Conservation (phyloP, 1,284 basidiomycete genomes). For the Heterobasidion occidentale region DNA sequence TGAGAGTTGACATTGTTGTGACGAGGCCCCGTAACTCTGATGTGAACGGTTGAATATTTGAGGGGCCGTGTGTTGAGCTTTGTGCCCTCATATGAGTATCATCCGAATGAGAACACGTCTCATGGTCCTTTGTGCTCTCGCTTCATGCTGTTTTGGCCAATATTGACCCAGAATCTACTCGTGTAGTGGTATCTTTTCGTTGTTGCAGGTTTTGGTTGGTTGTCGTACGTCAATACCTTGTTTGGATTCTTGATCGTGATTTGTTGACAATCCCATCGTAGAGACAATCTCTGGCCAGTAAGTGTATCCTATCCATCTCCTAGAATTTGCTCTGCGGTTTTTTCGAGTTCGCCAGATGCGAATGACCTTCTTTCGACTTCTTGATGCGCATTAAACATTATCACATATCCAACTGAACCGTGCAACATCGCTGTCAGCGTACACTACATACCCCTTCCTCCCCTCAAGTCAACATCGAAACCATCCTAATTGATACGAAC, state of each 20-base stretch:
- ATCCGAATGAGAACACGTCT: too few species aligned
- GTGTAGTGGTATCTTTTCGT: conserved; percentile 33
- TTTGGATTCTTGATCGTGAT: conserved; percentile 1
- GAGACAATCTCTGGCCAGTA: conserved; percentile 63
- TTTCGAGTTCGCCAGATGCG: not conserved
- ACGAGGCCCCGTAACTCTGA: too few species aligned
- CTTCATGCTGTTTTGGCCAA: not conserved
- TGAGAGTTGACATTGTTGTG: too few species aligned
- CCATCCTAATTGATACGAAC: not conserved
- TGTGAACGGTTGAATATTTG: too few species aligned
- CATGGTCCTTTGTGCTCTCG: not conserved
- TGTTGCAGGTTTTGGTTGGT: conserved; percentile 61
- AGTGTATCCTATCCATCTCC: conserved; percentile 13
- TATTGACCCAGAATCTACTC: not conserved
- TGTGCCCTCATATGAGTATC: too few species aligned
- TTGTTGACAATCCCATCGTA: conserved; percentile 16
- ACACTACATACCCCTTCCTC: too few species aligned
- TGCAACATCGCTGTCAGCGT: too few species aligned
- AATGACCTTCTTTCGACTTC: too few species aligned
- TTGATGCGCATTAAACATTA: too few species aligned
- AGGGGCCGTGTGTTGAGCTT: too few species aligned
- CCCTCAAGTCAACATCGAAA: too few species aligned
- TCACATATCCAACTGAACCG: too few species aligned
- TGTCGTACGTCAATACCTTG: conserved; percentile 39
- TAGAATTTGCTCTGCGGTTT: not conserved